phyloP scores from a whole-genome alignment of 257 asterid genomes.

The Solanum sitiens region DNA sequence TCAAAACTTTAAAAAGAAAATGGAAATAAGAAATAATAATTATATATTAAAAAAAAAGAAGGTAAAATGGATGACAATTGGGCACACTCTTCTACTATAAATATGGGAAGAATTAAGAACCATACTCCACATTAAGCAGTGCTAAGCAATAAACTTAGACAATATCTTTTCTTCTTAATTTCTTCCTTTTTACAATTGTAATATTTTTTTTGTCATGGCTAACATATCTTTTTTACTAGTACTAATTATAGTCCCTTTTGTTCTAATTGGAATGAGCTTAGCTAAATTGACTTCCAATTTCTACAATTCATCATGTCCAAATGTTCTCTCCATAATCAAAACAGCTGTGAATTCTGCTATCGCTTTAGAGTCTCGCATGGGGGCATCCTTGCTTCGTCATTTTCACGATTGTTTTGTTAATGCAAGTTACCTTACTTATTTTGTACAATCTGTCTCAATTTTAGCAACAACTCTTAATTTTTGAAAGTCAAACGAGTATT shows the following conservation, averaged over 20 bases:
- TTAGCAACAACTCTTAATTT: accelerated
- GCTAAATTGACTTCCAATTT: not conserved
- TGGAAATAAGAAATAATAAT: not conserved
- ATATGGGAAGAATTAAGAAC: not conserved
- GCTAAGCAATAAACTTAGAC: not conserved
- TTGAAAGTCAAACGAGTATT: too few relatives aligned
- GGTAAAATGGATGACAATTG: not conserved
- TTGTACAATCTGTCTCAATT: too few relatives aligned
- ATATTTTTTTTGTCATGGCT: not conserved
- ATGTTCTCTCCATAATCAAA: not conserved
- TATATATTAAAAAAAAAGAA: too few relatives aligned
- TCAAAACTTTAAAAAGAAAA: not conserved
- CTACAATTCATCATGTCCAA: not conserved
- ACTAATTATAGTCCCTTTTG: not conserved
- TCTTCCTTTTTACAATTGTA: not conserved
- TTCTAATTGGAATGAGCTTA: not conserved
- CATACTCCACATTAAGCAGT: not conserved
- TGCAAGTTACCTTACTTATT: not conserved
- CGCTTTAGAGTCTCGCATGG: not conserved
- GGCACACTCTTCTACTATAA: not conserved
- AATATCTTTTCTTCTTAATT: not conserved
- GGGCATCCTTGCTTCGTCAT: not conserved
- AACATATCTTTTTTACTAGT: not conserved
- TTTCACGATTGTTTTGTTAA: not conserved
- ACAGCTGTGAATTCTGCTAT: not conserved